A percentile compares a stretch with the other conserved stretches of the same genome.
Conservation (phyloP, 2,329 filamentous ascomycete species). For the Atkinsonella texensis region DNA sequence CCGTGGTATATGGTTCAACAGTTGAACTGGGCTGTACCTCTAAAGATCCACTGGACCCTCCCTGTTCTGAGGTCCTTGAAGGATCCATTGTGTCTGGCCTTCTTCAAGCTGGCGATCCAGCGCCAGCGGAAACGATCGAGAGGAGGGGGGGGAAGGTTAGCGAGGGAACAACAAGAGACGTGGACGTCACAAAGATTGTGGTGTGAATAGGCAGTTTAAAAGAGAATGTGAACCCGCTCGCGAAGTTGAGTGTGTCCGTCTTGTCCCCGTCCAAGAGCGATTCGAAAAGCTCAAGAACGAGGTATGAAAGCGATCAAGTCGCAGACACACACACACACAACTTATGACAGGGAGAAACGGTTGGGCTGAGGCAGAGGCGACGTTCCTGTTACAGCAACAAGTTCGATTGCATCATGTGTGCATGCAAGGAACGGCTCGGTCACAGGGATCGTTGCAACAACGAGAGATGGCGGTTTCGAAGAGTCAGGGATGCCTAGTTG, state of each 20-base stretch:
- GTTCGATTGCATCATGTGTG: slow-evolving; percentile 5
- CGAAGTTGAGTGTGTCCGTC: background rate
- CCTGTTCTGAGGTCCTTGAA: slow-evolving; percentile 20
- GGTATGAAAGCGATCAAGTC: background rate
- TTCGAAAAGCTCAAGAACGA: background rate
- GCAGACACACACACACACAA: background rate
- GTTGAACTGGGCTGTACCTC: slow-evolving; percentile 30
- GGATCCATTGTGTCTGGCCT: slow-evolving; percentile 20
- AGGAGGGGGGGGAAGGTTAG: background rate
- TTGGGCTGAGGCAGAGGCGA: background rate
- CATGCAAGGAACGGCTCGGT: background rate
- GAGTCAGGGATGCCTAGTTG: background rate
- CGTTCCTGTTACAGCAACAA: background rate
- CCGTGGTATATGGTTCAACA: slow-evolving; percentile 42
- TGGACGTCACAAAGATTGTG: background rate
- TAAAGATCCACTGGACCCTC: slow-evolving; percentile 16
- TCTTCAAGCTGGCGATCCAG: slow-evolving; percentile 9
- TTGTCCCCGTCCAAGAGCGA: background rate
- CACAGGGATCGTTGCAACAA: background rate
- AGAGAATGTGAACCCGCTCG: background rate
- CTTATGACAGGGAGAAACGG: background rate
- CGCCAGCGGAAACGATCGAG: slow-evolving; percentile 6
- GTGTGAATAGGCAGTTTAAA: background rate
- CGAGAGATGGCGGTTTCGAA: background rate
- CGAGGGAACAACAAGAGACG: background rate